Conservation (phyloP, 1,139 yeast genomes). For the Candida gigantensis region DNA sequence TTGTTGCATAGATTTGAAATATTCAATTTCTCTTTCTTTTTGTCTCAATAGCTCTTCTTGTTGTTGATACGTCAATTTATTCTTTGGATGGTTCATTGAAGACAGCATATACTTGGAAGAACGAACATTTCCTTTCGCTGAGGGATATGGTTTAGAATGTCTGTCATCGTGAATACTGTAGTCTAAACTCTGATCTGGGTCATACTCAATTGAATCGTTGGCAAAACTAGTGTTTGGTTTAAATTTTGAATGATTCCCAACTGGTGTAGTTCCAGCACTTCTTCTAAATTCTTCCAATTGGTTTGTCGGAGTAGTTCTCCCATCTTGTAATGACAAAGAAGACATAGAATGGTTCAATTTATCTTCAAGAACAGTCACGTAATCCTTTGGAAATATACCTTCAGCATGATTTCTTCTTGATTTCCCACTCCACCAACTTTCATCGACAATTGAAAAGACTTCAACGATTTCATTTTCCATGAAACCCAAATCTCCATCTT, state of each 20-base stretch:
- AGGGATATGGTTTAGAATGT: slow-evolving; percentile 11
- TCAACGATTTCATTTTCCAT: slow-evolving; percentile 91
- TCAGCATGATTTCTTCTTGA: slow-evolving; percentile 76
- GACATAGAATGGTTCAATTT: slow-evolving; percentile 18
- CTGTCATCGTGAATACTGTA: slow-evolving; percentile 7
- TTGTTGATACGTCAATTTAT: slow-evolving; percentile 19
- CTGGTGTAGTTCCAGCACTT: slow-evolving; percentile 20
- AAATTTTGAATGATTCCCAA: slow-evolving; percentile 13
- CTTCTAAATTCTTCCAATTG: slow-evolving; percentile 16
- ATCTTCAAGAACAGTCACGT: slow-evolving; percentile 62
- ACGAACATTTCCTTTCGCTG: slow-evolving; percentile 18
- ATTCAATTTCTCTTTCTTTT: slow-evolving; percentile 35
- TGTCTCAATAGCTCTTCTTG: slow-evolving; percentile 21
- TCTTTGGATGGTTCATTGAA: slow-evolving; percentile 22
- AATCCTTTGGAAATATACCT: slow-evolving; percentile 87
- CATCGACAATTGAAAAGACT: slow-evolving; percentile 77
- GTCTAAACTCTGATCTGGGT: slow-evolving; percentile 26
- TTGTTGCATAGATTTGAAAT: slow-evolving; percentile 32
- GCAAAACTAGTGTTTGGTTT: slow-evolving; percentile 20
- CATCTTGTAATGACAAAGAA: slow-evolving; percentile 16
- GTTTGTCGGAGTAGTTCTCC: slow-evolving; percentile 17
- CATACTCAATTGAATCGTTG: slow-evolving; percentile 23
- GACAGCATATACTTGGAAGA: slow-evolving; percentile 22
- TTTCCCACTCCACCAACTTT: slow-evolving; percentile 90
- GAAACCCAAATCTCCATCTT: slow-evolving; percentile 87